Percentiles rank a stretch among this genome's conserved stretches.
These are phyloP conservation scores for Barnettozyma wickerhamii DNA, from an alignment of 805 yeast genomes.

Conservation along the genomic window DNA sequence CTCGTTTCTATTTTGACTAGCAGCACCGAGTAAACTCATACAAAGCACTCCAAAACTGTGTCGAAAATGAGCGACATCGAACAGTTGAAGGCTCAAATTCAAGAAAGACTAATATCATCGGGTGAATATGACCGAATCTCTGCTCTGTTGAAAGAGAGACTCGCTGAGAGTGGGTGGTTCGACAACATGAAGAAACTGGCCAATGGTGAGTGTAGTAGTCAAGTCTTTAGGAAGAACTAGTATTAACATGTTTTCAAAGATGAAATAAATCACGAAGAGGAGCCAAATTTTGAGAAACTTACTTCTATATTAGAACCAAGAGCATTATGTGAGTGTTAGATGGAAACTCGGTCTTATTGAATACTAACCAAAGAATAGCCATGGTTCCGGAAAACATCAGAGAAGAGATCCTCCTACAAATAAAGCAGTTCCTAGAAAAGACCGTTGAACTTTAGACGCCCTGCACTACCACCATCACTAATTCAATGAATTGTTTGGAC, in stretches of 20 bases:
- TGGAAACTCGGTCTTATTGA: too few species aligned
- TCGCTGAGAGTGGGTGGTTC: conserved; percentile 82
- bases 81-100: conserved; percentile 53
- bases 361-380: conserved; percentile 24
- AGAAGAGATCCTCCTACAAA: conserved; percentile 51
- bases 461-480: too few species aligned
- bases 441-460: conserved; percentile 32
- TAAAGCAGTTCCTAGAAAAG: conserved; percentile 54
- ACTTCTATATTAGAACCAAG: conserved; percentile 52
- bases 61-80: conserved; percentile 3
- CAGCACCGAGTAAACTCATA: too few species aligned
- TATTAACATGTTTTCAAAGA: conserved; percentile 15
- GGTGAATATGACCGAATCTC: conserved; percentile 80
- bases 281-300: conserved; percentile 49
- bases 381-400: conserved; percentile 67
- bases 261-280: conserved; percentile 37
- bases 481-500: conserved; percentile 21
- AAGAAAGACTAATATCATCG: conserved; percentile 62
- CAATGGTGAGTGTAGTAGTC: conserved; percentile 30
- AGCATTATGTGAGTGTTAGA: conserved; percentile 48
- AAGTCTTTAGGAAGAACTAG: too few species aligned
- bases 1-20: too few species aligned
- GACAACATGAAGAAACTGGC: conserved; percentile 67
- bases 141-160: conserved; percentile 53
- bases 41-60: neutral